phyloP scores from a whole-genome alignment of 1,139 yeast species.

The Zygosaccharomyces sapae region DNA sequence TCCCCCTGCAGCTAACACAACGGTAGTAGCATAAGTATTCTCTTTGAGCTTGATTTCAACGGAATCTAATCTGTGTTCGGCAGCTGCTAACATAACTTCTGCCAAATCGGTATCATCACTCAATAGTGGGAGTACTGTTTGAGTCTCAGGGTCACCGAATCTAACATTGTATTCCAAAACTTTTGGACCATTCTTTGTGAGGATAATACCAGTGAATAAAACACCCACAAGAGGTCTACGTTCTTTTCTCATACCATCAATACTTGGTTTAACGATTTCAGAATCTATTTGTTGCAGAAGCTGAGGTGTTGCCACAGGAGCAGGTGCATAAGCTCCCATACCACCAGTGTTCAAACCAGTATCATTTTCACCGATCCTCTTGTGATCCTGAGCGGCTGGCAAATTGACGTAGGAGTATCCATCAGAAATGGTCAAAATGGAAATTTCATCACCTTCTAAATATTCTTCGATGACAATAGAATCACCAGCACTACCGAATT shows the following conservation, averaged over 20 bases:
- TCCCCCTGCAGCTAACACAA: conserved; percentile 95
- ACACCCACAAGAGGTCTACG: conserved; percentile 96
- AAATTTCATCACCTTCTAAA: conserved; percentile 94
- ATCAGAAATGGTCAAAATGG: conserved; percentile 87
- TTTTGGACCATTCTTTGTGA: conserved; percentile 83
- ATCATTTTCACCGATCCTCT: conserved; percentile 91
- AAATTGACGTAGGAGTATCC: conserved; percentile 88
- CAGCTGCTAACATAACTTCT: conserved; percentile 87
- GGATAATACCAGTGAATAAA: conserved; percentile 91
- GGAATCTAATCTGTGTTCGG: conserved; percentile 89
- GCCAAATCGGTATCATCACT: conserved; percentile 84
- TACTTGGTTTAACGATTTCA: conserved; percentile 79
- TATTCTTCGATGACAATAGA: conserved; percentile 96
- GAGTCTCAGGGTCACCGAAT: conserved; percentile 99
- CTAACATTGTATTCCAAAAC: conserved; percentile 96
- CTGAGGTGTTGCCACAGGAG: conserved; percentile 86
- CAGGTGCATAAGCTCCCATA: conserved; percentile 99
- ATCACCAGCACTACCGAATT: conserved; percentile 91
- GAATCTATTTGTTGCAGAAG: conserved; percentile 65
- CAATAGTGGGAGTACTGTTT: conserved; percentile 85
- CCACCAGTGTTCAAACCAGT: conserved; percentile 97
- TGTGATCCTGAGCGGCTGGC: conserved; percentile 98
- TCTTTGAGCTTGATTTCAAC: conserved; percentile 61
- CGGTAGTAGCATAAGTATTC: conserved; percentile 75
- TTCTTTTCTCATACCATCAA: conserved; percentile 94